These are phyloP conservation scores for Akanthomyces lecanii DNA, from an alignment of 2,329 filamentous ascomycete genomes.

Conservation along the genomic window DNA sequence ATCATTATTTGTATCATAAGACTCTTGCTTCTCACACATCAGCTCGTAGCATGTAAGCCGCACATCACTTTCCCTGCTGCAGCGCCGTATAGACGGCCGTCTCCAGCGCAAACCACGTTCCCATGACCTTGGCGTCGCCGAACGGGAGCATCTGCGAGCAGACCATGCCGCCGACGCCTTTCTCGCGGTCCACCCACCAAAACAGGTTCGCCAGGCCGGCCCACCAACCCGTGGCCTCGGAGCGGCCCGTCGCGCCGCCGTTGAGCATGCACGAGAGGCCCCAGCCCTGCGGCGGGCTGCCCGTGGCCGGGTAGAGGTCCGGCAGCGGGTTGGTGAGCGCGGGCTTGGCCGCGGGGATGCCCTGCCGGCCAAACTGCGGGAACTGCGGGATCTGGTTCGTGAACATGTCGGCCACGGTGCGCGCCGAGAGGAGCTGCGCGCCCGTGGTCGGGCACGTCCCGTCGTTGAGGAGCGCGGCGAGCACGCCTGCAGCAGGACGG, in stretches of 20 bases:
- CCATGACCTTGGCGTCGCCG: constrained; percentile 38
- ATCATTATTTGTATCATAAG: background rate
- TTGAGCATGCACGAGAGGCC: constrained; percentile 56
- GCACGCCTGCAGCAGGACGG: constrained; percentile 41
- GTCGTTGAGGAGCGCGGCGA: constrained; percentile 60
- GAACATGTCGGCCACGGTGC: constrained; percentile 62
- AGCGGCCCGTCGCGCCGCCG: constrained; percentile 48
- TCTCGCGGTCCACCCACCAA: constrained; percentile 61
- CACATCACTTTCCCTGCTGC: background rate
- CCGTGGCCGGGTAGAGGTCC: constrained; percentile 45
- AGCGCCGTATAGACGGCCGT: constrained; percentile 32
- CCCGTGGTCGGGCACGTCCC: constrained; percentile 56
- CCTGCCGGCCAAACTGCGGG: constrained; percentile 47
- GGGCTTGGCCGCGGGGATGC: constrained; percentile 43
- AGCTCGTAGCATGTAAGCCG: too few relatives aligned
- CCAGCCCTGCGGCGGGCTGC: constrained; percentile 58
- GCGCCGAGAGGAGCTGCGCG: constrained; percentile 47
- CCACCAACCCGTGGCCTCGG: constrained; percentile 50
- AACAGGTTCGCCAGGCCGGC: constrained; percentile 56
- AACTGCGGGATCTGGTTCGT: constrained; percentile 56
- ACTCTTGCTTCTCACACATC: background rate
- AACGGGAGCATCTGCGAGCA: constrained; percentile 50
- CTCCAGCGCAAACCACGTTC: constrained; percentile 38
- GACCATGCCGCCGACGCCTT: constrained; percentile 51
- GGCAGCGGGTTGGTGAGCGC: constrained; percentile 43